phyloP scores from a whole-genome alignment of 2,329 filamentous ascomycete species.

The Huntiella abstrusa region DNA sequence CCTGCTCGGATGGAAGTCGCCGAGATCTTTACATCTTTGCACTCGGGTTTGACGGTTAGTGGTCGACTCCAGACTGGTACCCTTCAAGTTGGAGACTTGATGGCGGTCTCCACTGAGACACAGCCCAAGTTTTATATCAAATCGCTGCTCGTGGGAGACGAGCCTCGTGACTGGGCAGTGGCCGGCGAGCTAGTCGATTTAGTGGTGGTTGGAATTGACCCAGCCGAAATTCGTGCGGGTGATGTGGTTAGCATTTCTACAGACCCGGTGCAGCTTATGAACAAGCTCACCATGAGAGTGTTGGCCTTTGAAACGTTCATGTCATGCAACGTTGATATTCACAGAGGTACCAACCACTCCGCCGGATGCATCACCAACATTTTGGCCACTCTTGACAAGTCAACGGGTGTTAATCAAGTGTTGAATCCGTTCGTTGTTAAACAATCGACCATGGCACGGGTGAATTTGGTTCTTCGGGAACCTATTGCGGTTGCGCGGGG shows the following conservation, averaged over 20 bases:
- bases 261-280: conserved; percentile 49
- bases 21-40: conserved; percentile 65
- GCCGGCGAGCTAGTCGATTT: conserved; percentile 76
- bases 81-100: conserved; percentile 63
- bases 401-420: conserved; percentile 54
- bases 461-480: conserved; percentile 54
- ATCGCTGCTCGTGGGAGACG: conserved; percentile 56
- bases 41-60: conserved; percentile 66
- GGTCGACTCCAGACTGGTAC: conserved; percentile 74
- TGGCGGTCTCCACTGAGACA: conserved; percentile 59
- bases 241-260: conserved; percentile 66
- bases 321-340: conserved; percentile 77
- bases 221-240: conserved; percentile 61
- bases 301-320: conserved; percentile 78
- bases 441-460: conserved; percentile 57
- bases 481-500: conserved; percentile 66
- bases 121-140: conserved; percentile 68
- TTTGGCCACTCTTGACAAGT: conserved; percentile 58
- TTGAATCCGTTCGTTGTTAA: conserved; percentile 73
- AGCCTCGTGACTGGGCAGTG: conserved; percentile 69
- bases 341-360: conserved; percentile 65
- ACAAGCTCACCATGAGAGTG: conserved; percentile 62
- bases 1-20: conserved; percentile 73
- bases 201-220: conserved; percentile 71
- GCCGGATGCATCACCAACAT: conserved; percentile 57